phyloP scores from a whole-genome alignment of 139 green algal genomes.

The Astrephomene gubernaculifera region DNA sequence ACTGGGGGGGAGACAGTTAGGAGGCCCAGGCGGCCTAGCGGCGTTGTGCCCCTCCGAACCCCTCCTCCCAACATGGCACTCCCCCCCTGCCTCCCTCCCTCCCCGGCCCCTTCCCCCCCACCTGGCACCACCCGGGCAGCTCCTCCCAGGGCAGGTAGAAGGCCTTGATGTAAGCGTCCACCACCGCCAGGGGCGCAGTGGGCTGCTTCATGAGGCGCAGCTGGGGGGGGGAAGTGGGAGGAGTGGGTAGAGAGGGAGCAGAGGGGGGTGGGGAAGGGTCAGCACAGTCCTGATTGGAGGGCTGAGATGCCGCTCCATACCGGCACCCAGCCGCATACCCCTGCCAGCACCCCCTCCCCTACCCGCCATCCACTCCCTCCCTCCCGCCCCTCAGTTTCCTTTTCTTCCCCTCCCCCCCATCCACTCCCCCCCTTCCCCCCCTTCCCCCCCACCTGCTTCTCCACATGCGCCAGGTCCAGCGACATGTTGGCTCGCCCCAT shows the following conservation, averaged over 20 bases:
- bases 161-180: slow-evolving; percentile 80
- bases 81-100: background rate
- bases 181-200: slow-evolving; percentile 36
- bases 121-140: slow-evolving; percentile 67
- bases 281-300: too few species aligned
- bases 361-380: too few species aligned
- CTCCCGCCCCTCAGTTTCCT: too few species aligned
- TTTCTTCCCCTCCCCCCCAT: background rate
- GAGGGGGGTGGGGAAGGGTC: too few species aligned
- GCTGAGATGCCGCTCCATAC: too few species aligned
- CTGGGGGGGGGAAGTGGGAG: background rate
- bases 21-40: background rate
- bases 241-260: too few species aligned
- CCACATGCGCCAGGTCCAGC: slow-evolving; percentile 64
- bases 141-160: slow-evolving; percentile 74
- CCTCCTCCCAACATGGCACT: background rate
- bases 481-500: slow-evolving; percentile 78
- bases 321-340: too few species aligned
- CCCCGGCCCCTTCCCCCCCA: background rate
- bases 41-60: background rate
- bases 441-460: slow-evolving; percentile 16
- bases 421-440: background rate
- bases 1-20: background rate
- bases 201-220: slow-evolving; percentile 25
- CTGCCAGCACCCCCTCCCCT: too few species aligned